Base-by-base conservation (phyloP, 192 early-diverging fungal genomes). In the Coemansia sp. region DNA sequence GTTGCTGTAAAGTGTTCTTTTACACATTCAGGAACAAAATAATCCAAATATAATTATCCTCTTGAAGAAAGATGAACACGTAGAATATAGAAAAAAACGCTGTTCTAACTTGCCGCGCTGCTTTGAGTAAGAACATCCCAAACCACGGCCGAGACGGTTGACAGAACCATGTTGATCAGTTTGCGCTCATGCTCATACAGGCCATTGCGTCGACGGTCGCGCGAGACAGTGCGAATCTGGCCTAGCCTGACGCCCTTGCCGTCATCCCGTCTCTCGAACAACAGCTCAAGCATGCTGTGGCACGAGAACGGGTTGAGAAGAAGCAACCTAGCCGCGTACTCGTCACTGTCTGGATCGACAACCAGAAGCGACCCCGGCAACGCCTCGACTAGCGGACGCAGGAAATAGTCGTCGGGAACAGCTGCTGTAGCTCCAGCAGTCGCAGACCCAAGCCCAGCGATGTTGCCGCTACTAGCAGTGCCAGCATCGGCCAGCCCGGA, bases 161-260 rank as follows among this genome's bases (percentile, higher is more conserved):
- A 83, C 33, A 83, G 63, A 2, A 72, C 69, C 58, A 83, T 67
- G 64, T 83, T 78, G 35, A 83, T 63, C n/a, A 78, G 81, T 51
- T 75, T 75, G 81, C 81, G 81, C 67, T 83, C 81, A 30, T 75
- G 77, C 62, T 77, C 81, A 46, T 83, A 75, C 44, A 83, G 67
- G 12, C 72, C 76, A 38, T 69, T 66, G 23, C 73, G 72, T 36
- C 68, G 72, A 9, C 81, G 72, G 26, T 53, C 58, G 14, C 81
- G 69, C 8, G 72, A 55, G 53, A 83, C 60, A 7, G 81, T 63
- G 15, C 67, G 72, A 26, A 83, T 72, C 62, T 69, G 63, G 55
- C 61, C 26, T 14, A 83, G 72, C 53, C 30, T 62, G 2, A 64
- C 67, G 41, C 63, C 53, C 12, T 52, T 66, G 52, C 69, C 53